phyloP scores from a whole-genome alignment of 2,329 filamentous ascomycete species.

The Fusarium siculi region DNA sequence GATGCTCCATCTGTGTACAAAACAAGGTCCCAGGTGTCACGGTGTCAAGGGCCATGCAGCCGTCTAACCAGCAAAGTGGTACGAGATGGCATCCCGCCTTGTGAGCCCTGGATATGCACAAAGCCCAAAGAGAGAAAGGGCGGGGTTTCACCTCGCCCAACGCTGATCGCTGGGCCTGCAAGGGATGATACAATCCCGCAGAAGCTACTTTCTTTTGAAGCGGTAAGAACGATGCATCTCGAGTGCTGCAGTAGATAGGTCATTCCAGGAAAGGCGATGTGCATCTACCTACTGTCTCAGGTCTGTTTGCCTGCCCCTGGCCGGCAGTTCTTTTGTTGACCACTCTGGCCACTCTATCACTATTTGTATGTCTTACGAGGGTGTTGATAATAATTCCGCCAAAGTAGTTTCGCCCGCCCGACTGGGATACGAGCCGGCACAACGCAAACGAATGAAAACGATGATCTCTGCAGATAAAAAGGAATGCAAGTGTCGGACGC shows the following conservation, averaged over 20 bases:
- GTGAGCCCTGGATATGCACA: conserved; percentile 35
- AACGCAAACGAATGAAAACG: conserved; percentile 3
- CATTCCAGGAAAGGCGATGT: conserved; percentile 6
- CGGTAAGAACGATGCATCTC: conserved; percentile 10
- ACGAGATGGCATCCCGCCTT: conserved; percentile 36
- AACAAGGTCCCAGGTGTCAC: conserved; percentile 10
- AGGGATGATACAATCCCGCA: conserved; percentile 32
- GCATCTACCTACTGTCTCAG: conserved; percentile 5
- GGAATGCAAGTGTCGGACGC: not conserved
- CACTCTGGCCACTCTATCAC: not conserved
- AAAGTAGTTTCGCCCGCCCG: not conserved
- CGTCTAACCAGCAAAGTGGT: conserved; percentile 33
- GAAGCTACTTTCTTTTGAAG: conserved; percentile 9
- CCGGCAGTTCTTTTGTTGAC: conserved; percentile 13
- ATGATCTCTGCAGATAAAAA: conserved; percentile 6
- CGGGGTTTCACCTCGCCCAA: conserved; percentile 31
- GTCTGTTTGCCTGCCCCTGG: not conserved
- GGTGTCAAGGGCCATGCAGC: conserved; percentile 30
- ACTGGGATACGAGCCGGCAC: not conserved
- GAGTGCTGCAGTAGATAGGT: not conserved
- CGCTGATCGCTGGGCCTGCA: conserved; percentile 37
- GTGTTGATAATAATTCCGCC: not conserved
- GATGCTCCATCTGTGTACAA: not conserved
- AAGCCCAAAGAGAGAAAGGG: conserved; percentile 37
- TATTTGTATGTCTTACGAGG: not conserved